Evolutionary conservation across 805 yeast genomes (phyloP), one percentile per base, ranked within the genome.

Genomic region (Cyberlindnera samutprakarnensis): DNA sequence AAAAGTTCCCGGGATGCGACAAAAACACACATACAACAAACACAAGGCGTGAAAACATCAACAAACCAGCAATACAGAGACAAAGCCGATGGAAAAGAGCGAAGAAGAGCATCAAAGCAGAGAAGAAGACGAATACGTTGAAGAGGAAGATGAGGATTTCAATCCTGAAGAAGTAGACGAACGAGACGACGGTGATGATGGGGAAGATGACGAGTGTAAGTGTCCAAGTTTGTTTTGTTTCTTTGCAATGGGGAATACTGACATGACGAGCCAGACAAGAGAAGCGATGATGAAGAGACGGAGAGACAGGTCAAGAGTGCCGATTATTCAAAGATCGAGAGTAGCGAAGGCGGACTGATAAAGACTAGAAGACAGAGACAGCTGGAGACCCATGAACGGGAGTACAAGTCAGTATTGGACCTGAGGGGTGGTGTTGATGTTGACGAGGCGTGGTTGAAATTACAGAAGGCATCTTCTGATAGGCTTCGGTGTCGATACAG

Each of bases 331-430:
- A 56, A 57, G 4, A 70, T 80, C 6, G 82, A 74, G 39, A 71
- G 73, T 48, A 46, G 64, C 28, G 48, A 61, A 11, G 81, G 79
- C n/a, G 80, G 86, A 0, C 65, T 78, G 33, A 69, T 84, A 22
- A 72, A 74, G 46, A 84, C 94, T 1, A 64, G 95, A 42, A 66
- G 72, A 15, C 90, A 78, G 41, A 55, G 81, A 28, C 57, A 56
- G 18, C 38, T 59, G 15, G 82, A 75, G 32, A 52, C 49, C 36
- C 38, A 53, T 46, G 37, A 52, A 44, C 30, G 52, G 41, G 43
- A 37, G 28, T 47, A 42, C 33, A 47, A 42, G 26, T 28, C 38
- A 9, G 42, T 39, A 19, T 13, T 37, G 29, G 25, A 20, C 11
- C 11, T 23, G 2, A 25, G 33, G 7, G 37, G 47, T n/a, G 33